phyloP scores from a whole-genome alignment of 139 green algal genomes.

The Chlorella sp. region DNA sequence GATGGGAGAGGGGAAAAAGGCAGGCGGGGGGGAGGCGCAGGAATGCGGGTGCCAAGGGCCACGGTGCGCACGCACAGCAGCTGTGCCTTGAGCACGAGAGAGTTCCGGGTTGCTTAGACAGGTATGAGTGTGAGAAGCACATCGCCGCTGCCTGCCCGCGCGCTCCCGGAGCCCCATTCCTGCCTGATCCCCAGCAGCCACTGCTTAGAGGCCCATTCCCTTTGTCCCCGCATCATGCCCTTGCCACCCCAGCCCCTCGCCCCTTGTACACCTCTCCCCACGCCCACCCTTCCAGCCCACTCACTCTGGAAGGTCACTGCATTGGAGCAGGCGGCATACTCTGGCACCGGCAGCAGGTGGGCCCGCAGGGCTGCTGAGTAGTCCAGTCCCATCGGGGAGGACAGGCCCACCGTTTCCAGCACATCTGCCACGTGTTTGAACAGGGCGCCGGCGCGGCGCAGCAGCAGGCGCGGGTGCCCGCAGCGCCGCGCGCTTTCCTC shows the following conservation, averaged over 20 bases:
- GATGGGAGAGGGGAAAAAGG: background rate
- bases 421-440: slow-evolving; percentile 53
- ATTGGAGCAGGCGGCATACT: slow-evolving; percentile 42
- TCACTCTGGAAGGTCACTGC: slow-evolving; percentile 40
- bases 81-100: no score
- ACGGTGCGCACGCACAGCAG: no score
- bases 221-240: no score
- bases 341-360: slow-evolving; percentile 41
- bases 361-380: slow-evolving; percentile 48
- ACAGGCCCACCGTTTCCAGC: slow-evolving; percentile 20
- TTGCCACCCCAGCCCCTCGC: no score
- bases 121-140: no score
- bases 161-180: no score
- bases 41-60: no score
- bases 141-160: no score
- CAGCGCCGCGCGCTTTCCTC: slow-evolving; percentile 48
- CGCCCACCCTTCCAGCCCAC: background rate
- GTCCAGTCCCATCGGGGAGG: slow-evolving; percentile 45
- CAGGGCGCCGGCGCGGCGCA: slow-evolving; percentile 34
- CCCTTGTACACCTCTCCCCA: background rate
- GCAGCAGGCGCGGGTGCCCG: slow-evolving; percentile 46
- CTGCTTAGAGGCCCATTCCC: no score
- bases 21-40: no score
- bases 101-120: no score
- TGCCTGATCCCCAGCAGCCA: no score